phyloP scores from a whole-genome alignment of 345 rosid genomes.

The Alliaria petiolata region DNA sequence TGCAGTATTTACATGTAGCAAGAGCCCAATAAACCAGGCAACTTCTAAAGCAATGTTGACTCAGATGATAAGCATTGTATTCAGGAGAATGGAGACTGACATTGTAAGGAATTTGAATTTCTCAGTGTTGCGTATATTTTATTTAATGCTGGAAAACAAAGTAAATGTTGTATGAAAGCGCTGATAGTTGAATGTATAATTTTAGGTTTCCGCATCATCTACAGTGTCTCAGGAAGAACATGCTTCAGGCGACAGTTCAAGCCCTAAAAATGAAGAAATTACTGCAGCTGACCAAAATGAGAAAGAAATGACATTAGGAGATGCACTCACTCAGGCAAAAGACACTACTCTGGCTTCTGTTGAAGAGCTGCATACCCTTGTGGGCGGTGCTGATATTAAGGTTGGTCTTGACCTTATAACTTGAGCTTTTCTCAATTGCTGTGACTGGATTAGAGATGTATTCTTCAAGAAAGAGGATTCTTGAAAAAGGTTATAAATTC shows the following conservation, averaged over 20 bases:
- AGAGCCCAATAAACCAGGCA: slow-evolving; percentile 96
- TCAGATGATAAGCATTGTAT: slow-evolving; percentile 92
- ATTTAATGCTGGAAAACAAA: slow-evolving; percentile 9
- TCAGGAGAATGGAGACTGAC: slow-evolving; percentile 95
- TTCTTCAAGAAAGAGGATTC: background rate
- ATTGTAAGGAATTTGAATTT: slow-evolving; percentile 48
- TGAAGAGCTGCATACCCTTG: slow-evolving; percentile 95
- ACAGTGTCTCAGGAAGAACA: slow-evolving; percentile 47
- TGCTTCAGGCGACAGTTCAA: slow-evolving; percentile 45
- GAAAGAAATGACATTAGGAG: slow-evolving; percentile 70
- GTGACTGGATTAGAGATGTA: background rate
- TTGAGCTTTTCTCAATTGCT: background rate
- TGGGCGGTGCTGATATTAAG: slow-evolving; percentile 98
- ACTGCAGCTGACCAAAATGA: slow-evolving; percentile 51
- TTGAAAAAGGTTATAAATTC: background rate
- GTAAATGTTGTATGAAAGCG: slow-evolving; percentile 14
- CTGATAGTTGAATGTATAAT: slow-evolving; percentile 35
- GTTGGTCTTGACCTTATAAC: slow-evolving; percentile 32
- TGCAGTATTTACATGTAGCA: slow-evolving; percentile 58
- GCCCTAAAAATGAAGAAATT: slow-evolving; percentile 47
- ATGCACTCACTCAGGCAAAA: slow-evolving; percentile 76
- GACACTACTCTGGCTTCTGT: slow-evolving; percentile 79
- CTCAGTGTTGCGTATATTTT: slow-evolving; percentile 7
- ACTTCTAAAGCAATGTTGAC: slow-evolving; percentile 99
- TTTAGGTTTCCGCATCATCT: slow-evolving; percentile 58